Base-by-base conservation (phyloP, 331 rosid species). In the Quercus phellos region DNA sequence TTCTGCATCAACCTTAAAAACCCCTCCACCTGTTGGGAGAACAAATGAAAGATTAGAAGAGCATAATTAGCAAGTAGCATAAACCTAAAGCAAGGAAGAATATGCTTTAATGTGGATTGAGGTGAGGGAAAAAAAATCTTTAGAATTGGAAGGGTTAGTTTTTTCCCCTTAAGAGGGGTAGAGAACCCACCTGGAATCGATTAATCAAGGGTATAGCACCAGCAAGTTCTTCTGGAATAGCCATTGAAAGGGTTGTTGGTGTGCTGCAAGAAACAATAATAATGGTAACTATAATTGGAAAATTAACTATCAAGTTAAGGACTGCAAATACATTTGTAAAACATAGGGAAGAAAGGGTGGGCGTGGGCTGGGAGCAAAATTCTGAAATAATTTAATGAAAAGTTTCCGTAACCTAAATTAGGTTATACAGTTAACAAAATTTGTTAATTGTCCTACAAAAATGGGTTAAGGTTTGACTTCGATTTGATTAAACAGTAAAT, bases 191-290 rank as follows among this genome's bases (percentile, higher is more conserved):
- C 91, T 95, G 99, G 70, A 95, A 95, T 86, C 87, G 91, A 80
- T 89, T 92, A 30, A 95, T 87, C 90, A 95, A 82, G 77, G 97
- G 99, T 74, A 95, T 83, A 72, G 94, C 99, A 77, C 94, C 94
- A 19, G 94, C 93, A 6, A 95, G 93, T 80, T 95, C 98, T 24
- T 90, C 88, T 7, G 99, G 97, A 83, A 95, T 79, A 43, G 89
- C 82, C 93, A 87, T 86, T 58, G 97, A 87, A 14, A 85, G 76
- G 68, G 97, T 76, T 24, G 89, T 77, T 51, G 98, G 94, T 1
- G 99, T 95, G 70, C 98, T 92, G 87, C 79, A 72, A 78, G 51
- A 81, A 60, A 79, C 74, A 83, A 53, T 9, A 67, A 67, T 46
- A 43, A 26, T 38, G 46, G 46, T 38, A 35, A 35, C 42, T 1